Conservation (phyloP, 805 yeast species). For the Saturnispora galanensis region DNA sequence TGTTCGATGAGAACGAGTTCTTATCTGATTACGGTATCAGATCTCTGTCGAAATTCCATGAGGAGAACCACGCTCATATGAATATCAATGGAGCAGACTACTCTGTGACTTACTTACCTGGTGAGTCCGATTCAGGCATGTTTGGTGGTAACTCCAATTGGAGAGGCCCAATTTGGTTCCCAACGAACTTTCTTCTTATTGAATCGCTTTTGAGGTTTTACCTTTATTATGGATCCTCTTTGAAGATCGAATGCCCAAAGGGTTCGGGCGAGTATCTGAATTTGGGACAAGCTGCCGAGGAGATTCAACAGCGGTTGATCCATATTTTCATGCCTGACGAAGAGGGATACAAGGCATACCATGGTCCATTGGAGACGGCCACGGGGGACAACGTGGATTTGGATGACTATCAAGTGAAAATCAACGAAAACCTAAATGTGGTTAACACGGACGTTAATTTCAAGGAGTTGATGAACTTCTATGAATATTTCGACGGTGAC, state of each 20-base stretch:
- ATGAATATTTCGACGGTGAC: constrained; percentile 89
- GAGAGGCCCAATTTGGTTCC: constrained; percentile 98
- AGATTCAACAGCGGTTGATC: constrained; percentile 76
- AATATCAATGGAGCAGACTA: constrained; percentile 67
- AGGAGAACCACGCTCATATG: constrained; percentile 76
- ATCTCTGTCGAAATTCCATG: constrained; percentile 79
- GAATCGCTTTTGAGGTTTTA: constrained; percentile 83
- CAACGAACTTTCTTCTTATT: constrained; percentile 74
- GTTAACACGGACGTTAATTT: constrained; percentile 57
- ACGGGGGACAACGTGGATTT: constrained; percentile 29
- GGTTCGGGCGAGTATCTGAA: constrained; percentile 70
- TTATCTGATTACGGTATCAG: constrained; percentile 79
- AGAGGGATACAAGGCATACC: constrained; percentile 56
- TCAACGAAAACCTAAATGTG: constrained; percentile 41
- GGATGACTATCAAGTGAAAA: constrained; percentile 40
- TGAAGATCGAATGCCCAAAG: constrained; percentile 81
- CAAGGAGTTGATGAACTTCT: constrained; percentile 67
- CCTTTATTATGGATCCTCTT: constrained; percentile 76
- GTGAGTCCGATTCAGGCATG: constrained; percentile 86
- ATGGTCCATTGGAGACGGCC: constrained; percentile 40
- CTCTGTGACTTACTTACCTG: constrained; percentile 67
- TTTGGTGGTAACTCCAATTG: constrained; percentile 96
- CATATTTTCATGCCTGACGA: constrained; percentile 63
- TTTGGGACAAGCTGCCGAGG: constrained; percentile 85
- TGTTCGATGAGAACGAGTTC: constrained; percentile 83